Evolutionary conservation across 2,329 filamentous ascomycete genomes (phyloP).

Genomic region (Macrophomina pseudophaseolina): DNA sequence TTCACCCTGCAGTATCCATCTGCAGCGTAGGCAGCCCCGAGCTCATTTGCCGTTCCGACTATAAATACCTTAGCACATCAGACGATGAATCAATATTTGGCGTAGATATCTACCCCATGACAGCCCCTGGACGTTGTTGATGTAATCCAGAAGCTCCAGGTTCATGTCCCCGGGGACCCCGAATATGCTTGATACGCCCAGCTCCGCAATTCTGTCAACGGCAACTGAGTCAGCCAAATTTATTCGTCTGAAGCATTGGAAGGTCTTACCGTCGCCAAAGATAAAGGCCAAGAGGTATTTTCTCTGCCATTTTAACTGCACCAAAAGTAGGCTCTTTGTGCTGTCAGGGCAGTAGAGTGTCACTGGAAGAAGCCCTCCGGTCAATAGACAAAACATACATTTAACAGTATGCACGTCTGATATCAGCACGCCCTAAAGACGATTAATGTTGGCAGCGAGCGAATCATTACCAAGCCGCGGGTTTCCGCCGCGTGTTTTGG

Average conservation of each 20-base stretch:
- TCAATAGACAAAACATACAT: no score
- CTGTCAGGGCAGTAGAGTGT: not conserved
- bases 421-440: not conserved
- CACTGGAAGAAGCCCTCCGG: not conserved
- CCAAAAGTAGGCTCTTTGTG: not conserved
- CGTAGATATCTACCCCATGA: constrained; percentile 33
- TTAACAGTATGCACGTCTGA: not conserved
- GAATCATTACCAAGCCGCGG: not conserved
- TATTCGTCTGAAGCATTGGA: not conserved
- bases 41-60: constrained; percentile 51
- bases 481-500: not conserved
- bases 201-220: constrained; percentile 31
- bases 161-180: constrained; percentile 53
- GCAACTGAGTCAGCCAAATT: not conserved
- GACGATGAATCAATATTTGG: not conserved
- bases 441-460: not conserved
- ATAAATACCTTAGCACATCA: no score
- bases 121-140: constrained; percentile 40
- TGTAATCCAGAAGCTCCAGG: constrained; percentile 41
- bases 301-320: not conserved
- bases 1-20: constrained; percentile 57
- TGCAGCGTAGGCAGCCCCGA: constrained; percentile 62
- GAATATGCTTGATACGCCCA: constrained; percentile 52
- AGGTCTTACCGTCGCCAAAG: not conserved
- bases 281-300: not conserved